Evolutionary conservation across 306 rosid species (phyloP).

Genomic region (Citrullus mucosospermus): DNA sequence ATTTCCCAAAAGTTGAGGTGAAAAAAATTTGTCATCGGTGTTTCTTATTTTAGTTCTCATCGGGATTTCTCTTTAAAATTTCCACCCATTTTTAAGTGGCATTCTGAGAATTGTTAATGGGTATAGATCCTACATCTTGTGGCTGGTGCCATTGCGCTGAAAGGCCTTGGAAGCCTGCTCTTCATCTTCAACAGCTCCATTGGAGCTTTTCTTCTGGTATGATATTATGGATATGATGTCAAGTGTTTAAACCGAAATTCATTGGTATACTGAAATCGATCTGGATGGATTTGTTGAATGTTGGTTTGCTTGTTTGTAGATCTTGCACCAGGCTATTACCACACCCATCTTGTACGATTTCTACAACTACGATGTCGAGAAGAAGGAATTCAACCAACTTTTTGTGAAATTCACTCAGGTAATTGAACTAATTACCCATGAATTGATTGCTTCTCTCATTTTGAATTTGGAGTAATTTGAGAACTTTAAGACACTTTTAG

Average conservation of each 20-base stretch:
- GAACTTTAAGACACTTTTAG: not conserved
- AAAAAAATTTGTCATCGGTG: not conserved
- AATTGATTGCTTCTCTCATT: not conserved
- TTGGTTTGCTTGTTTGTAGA: conserved; percentile 16
- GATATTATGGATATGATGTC: not conserved
- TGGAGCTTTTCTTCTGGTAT: conserved; percentile 53
- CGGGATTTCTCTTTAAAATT: not conserved
- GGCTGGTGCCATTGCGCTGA: conserved; percentile 35
- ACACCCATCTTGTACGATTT: conserved; percentile 52
- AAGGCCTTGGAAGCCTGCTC: conserved; percentile 45
- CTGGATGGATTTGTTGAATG: not conserved
- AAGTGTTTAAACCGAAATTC: not conserved
- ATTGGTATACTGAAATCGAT: not conserved
- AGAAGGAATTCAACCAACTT: conserved; percentile 39
- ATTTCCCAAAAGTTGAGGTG: conserved; percentile 39
- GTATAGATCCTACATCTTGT: conserved; percentile 35
- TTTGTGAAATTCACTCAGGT: conserved; percentile 60
- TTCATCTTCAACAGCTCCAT: conserved; percentile 43
- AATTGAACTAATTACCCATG: not conserved
- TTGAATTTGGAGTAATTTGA: not conserved
- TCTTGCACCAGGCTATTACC: conserved; percentile 43
- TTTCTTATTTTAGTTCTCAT: not conserved
- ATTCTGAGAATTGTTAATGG: not conserved
- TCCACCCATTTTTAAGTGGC: not conserved
- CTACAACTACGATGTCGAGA: conserved; percentile 51